phyloP scores from a whole-genome alignment of 257 asterid species.

The Asclepias syriaca region DNA sequence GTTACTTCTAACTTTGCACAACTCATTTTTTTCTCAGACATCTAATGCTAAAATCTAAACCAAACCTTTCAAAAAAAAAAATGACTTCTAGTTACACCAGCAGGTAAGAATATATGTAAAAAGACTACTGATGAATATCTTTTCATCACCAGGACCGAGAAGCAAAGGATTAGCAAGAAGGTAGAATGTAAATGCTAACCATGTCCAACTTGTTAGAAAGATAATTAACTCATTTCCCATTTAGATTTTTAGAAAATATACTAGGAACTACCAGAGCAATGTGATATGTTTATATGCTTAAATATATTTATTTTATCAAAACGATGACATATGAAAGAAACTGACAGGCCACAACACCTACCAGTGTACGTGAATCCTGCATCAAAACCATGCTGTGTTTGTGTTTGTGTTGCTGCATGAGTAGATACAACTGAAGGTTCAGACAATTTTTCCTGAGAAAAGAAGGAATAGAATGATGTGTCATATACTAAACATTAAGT shows the following conservation, averaged over 20 bases:
- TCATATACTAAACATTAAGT: neutral
- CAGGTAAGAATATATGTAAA: neutral
- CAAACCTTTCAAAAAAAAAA: neutral
- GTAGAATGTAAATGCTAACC: too few species aligned
- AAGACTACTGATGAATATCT: neutral
- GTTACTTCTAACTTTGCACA: neutral
- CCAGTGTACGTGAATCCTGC: neutral
- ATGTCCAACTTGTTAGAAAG: too few species aligned
- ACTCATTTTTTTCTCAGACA: neutral
- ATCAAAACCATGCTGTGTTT: neutral
- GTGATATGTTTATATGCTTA: too few species aligned
- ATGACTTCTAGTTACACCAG: neutral
- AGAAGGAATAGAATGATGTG: neutral
- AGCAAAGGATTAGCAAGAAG: too few species aligned
- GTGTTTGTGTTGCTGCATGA: conserved; percentile 2
- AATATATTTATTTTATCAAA: too few species aligned
- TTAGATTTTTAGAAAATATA: too few species aligned
- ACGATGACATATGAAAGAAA: neutral
- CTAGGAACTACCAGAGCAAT: too few species aligned
- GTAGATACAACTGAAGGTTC: neutral
- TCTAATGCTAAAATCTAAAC: too few species aligned
- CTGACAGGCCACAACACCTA: neutral
- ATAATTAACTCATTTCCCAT: too few species aligned
- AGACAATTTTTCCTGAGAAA: conserved; percentile 7
- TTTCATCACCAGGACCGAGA: neutral